Evolutionary conservation across 2,329 filamentous ascomycete species (phyloP).

Genomic region (Fusarium brevicatenulatum): DNA sequence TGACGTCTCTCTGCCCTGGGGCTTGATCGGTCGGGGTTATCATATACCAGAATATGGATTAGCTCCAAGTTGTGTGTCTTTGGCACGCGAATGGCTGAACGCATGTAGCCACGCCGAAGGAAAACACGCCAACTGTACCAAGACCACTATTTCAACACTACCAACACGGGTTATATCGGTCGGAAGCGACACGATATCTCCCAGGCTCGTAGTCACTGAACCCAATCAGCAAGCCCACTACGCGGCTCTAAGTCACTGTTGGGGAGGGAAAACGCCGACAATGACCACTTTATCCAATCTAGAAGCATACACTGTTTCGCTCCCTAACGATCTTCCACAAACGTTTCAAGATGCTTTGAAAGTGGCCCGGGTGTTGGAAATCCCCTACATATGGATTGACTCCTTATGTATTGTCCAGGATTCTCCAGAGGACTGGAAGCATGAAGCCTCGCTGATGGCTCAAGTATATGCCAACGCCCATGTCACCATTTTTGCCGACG

Average conservation of each 20-base stretch:
- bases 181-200: not conserved
- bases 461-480: slow-evolving; percentile 12
- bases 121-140: not conserved
- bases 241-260: slow-evolving; percentile 10
- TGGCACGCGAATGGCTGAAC: not conserved
- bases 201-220: not conserved
- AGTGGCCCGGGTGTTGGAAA: not conserved
- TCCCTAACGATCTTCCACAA: not conserved
- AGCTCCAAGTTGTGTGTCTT: not conserved
- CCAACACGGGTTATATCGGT: not conserved
- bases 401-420: slow-evolving; percentile 16
- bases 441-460: slow-evolving; percentile 11
- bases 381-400: slow-evolving; percentile 20
- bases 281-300: slow-evolving; percentile 1
- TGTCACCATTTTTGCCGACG: slow-evolving; percentile 12
- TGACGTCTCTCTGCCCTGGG: not conserved
- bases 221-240: not conserved
- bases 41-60: not conserved
- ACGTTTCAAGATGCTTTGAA: slow-evolving; percentile 4
- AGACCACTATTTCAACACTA: not conserved
- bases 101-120: not conserved
- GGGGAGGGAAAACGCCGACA: slow-evolving; percentile 7
- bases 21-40: not conserved
- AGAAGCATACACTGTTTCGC: not conserved
- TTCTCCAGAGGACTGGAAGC: slow-evolving; percentile 3